Base-by-base conservation (phyloP, 2,329 filamentous ascomycete species). In the Talaromyces rugulosus region DNA sequence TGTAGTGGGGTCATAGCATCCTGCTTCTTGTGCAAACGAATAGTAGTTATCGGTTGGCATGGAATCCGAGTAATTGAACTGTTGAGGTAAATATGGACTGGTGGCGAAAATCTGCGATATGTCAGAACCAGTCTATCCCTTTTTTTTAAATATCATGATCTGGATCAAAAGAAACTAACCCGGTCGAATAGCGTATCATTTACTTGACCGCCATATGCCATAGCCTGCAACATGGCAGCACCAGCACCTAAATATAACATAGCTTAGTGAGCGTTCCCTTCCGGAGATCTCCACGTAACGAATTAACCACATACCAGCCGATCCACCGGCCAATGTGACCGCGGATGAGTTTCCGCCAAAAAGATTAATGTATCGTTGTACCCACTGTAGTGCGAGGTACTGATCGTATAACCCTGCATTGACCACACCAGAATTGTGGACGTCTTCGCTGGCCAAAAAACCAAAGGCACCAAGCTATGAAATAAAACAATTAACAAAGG, bases 361-460 rank as follows among this genome's bases (percentile, higher is more conserved):
- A 11, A 78, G 70, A 66, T 80, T 72, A 59, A 86, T 85, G 63
- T 85, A 74, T 51, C 80, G 68, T 59, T 83, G 78, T 3, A 87
- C 77, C 85, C 85, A 88, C 66, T 85, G 75, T 6, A 87, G 72
- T 27, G 83, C 83, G 18, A 85, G 73, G 12, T 82, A 76, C 67
- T 87, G 84, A 62, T 86, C 83, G 58, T 80, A 74, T 0, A 85
- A 71, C 2, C 77, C 83, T 8, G 77, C 78, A 65, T 85, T 85
- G 3, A 80, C 73, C 1, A 28, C 79, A 60, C 75, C 70, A 14
- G 68, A 64, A 57, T 56, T 4, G 6, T 80, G 72, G 52, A 80
- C 73, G n/a, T 71, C 80, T 47, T 75, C 75, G 36, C 75, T 80
- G 18, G 73, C 74, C 61, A 78, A 67, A 69, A 72, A 81, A 1